Evolutionary conservation across 1,139 yeast genomes (phyloP), one percentile per base, ranked within the genome.

Genomic region (Scheffersomyces segobiensis): DNA sequence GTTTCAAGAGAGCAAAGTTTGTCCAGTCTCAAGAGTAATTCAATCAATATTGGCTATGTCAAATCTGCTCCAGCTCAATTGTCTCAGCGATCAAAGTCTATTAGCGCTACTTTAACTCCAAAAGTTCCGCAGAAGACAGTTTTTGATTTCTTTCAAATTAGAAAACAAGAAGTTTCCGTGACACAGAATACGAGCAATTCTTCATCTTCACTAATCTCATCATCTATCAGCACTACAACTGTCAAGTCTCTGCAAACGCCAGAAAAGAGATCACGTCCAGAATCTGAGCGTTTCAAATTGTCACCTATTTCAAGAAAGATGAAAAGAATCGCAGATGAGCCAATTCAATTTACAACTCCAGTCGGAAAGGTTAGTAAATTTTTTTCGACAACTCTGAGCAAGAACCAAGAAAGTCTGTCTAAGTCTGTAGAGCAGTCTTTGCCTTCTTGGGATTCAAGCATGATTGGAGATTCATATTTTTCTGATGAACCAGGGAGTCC

Each of bases 1-100:
- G 67, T 77, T 0, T 75, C 86, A 1, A 71, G 87, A 61, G 88
- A 84, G 60, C 80, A 76, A 59, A 71, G 71, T 52, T 62, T 78
- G 53, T 49, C 59, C 5, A 57, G 54, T 14, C 62, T 70, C 53
- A 72, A 70, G 63, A 71, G 77, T 53, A 60, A 61, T 2, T 75
- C 81, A 8, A 60, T 74, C 14, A 53, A 53, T 39, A 46, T 50
- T 49, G 53, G 57, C 46, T 19, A 24, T 8, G 39, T 46, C 20
- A 39, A 24, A 17, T 10, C 50, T 24, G 19, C 53, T 49, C 52
- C 53, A 24, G n/a, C 50, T 54, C 56, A 10, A 32, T 32, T 32
- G 55, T 55, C 54, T 12, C 59, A 21, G 21, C 52, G 56, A 32
- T 49, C 56, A 19, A 48, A 46, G n/a, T 53, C 57, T 6, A 50